A percentile compares a stretch with the other conserved stretches of the same genome.
Conservation (phyloP, 139 green algal species). For the Auxenochlorella pyrenoidosa region DNA sequence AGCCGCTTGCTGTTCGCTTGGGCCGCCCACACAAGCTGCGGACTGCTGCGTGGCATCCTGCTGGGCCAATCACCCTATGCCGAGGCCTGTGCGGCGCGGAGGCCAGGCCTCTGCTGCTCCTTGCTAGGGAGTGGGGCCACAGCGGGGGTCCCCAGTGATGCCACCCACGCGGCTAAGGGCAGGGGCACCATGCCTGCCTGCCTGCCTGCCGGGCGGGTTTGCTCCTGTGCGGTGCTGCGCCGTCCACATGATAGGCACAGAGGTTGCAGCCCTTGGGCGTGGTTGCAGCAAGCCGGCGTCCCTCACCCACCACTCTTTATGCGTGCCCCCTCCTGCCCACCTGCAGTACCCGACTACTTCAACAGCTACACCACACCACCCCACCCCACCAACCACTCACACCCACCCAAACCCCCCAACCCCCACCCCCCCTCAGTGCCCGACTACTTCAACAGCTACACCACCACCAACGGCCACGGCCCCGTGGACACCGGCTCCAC, state of each 20-base stretch:
- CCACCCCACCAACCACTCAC: no score
- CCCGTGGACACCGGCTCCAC: conserved; percentile 58
- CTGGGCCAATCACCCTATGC: no score
- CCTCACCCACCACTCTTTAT: no score
- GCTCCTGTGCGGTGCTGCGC: no score
- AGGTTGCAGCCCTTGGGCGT: not conserved
- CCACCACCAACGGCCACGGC: conserved; percentile 35
- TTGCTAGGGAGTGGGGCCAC: no score
- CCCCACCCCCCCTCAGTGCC: conserved; percentile 31
- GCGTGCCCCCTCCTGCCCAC: no score
- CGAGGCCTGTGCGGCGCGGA: no score
- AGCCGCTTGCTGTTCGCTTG: not conserved
- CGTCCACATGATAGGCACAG: no score
- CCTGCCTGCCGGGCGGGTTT: not conserved
- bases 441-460: conserved; percentile 67
- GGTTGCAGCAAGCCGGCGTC: conserved; percentile 28
- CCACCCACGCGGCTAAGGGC: no score
- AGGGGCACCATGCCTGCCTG: not conserved
- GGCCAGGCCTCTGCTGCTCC: no score
- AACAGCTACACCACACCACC: conserved; percentile 47
- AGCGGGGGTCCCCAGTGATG: no score
- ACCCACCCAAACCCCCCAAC: not conserved
- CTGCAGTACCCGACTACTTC: conserved; percentile 71
- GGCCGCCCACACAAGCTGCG: not conserved
- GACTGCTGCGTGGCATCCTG: no score